Conservation (phyloP, 441 rosid genomes). For the Gossypium schwendimanii region DNA sequence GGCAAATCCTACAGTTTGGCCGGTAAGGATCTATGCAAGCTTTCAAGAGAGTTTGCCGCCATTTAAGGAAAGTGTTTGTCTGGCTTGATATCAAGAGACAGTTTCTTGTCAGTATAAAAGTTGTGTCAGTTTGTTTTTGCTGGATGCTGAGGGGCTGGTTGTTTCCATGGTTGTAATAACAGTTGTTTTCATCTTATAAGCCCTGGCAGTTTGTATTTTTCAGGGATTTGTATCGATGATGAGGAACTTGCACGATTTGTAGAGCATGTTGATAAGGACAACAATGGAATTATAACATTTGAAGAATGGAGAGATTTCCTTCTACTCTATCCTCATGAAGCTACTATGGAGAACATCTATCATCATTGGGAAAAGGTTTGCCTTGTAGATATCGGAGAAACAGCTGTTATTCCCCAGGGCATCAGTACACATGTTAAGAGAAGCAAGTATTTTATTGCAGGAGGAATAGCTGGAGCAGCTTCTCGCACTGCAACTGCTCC, state of each 20-base stretch:
- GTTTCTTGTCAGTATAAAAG: neutral
- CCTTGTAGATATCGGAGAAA: slow-evolving; percentile 92
- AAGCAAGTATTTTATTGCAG: slow-evolving; percentile 74
- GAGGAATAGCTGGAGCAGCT: slow-evolving; percentile 93
- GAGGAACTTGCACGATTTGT: slow-evolving; percentile 92
- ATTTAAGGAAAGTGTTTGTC: neutral
- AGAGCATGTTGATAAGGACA: slow-evolving; percentile 95
- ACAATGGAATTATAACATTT: slow-evolving; percentile 85
- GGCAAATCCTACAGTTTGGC: neutral
- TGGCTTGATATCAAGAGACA: neutral
- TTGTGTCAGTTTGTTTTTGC: neutral
- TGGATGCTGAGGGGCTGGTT: slow-evolving; percentile 5
- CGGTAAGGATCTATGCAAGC: neutral
- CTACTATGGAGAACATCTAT: slow-evolving; percentile 81
- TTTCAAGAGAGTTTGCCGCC: neutral
- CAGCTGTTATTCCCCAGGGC: slow-evolving; percentile 89
- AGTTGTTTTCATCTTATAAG: slow-evolving; percentile 56
- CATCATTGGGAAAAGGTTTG: slow-evolving; percentile 90
- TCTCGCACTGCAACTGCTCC: slow-evolving; percentile 97
- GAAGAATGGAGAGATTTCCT: slow-evolving; percentile 99
- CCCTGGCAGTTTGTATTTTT: slow-evolving; percentile 51
- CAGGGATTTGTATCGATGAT: slow-evolving; percentile 94
- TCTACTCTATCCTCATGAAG: slow-evolving; percentile 86
- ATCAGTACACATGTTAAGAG: slow-evolving; percentile 77
- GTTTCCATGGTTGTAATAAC: neutral